Base-by-base conservation (phyloP, 306 rosid genomes). In the Glycine latifolia region DNA sequence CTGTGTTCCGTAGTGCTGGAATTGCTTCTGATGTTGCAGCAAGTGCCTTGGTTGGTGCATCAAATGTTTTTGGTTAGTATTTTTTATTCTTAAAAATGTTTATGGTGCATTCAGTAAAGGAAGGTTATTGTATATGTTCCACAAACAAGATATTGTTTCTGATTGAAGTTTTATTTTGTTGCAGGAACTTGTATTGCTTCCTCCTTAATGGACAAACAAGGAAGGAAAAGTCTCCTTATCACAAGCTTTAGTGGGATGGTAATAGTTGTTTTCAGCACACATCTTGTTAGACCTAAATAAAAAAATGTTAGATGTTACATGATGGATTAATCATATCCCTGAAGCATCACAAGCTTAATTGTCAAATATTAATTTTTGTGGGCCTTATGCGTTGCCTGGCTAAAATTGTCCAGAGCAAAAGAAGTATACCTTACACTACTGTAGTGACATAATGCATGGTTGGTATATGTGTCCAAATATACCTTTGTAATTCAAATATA, bases 1-100 rank as follows among this genome's bases (percentile, higher is more conserved):
- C 99, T 47, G 99, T 95, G 62, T 95, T 95, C 89, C 95, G 98
- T 59, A 93, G 92, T 83, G 99, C 98, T 59, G 99, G 99, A 76
- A 88, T 95, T 79, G 86, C 97, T 81, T 95, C 99, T 66, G 99
- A 95, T 73, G 95, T 95, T 76, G 99, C 99, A 62, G 99, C 99
- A 73, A 95, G 99, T 89, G 99, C 99, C 83, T 85, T 95, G 20
- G 98, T 93, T 84, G 99, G 98, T 80, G 93, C 96, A 63, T 93
- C 99, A 71, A 95, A 95, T 83, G 99, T 95, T 69, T 86, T 95
- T 17, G 98, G 99, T 95, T 78, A 69, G 98, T 90, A 70, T 47
- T 71, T 26, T 85, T 33, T 26, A 11, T 75, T 56, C 52, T 10
- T 26, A 43, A 53, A 69, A 53, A 16, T 48, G 17, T 37, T 54